Evolutionary conservation across 805 yeast genomes (phyloP).

Genomic region (Metschnikowia santaceciliae): DNA sequence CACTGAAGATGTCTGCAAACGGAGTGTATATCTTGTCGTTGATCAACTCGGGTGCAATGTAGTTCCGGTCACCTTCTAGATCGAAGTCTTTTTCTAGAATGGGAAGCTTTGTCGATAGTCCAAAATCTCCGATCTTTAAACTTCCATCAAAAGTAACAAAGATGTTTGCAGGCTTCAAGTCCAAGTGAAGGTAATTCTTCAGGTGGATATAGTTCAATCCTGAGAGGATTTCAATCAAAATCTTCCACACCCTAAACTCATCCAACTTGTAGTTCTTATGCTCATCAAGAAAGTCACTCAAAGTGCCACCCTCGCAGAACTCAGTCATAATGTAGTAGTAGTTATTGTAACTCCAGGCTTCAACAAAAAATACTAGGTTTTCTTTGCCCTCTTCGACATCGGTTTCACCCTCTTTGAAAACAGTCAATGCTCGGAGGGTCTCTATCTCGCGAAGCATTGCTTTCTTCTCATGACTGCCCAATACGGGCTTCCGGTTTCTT

Average conservation of each 20-base stretch:
- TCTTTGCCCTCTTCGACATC: conserved; percentile 64
- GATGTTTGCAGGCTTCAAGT: conserved; percentile 92
- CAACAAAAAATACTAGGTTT: conserved; percentile 71
- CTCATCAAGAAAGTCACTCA: conserved; percentile 75
- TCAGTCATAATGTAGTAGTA: conserved; percentile 90
- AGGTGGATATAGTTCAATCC: conserved; percentile 81
- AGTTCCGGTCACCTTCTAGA: conserved; percentile 95
- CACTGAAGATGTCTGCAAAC: conserved; percentile 92
- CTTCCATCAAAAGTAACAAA: conserved; percentile 93
- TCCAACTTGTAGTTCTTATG: conserved; percentile 72
- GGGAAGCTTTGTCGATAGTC: conserved; percentile 84
- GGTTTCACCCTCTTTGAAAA: conserved; percentile 34
- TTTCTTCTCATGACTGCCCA: conserved; percentile 49
- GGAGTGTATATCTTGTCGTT: conserved; percentile 78
- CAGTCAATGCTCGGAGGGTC: conserved; percentile 46
- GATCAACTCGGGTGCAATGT: conserved; percentile 95
- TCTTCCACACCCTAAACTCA: conserved; percentile 98
- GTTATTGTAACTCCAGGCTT: conserved; percentile 79
- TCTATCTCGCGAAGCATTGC: conserved; percentile 75
- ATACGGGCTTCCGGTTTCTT: conserved; percentile 65
- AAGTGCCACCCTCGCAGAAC: conserved; percentile 89
- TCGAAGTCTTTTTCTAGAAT: conserved; percentile 64
- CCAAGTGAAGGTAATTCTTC: conserved; percentile 74
- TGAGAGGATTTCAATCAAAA: conserved; percentile 72
- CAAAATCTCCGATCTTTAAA: conserved; percentile 94